Base-by-base conservation (phyloP, 148 eudicot species). In the Fagopyrum tataricum region DNA sequence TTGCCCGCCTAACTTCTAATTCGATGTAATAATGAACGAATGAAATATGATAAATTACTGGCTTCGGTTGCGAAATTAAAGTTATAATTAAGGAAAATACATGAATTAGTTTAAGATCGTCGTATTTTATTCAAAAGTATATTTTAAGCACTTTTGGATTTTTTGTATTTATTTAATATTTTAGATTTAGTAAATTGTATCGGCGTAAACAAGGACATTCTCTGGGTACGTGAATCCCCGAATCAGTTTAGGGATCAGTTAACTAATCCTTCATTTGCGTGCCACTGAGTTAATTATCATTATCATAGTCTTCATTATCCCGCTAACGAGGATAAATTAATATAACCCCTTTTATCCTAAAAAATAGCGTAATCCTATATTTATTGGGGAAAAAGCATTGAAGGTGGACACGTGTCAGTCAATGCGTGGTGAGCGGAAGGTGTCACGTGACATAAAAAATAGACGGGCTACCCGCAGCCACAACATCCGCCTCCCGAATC, bases 191-290 rank as follows among this genome's bases (percentile, higher is more conserved):
- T n/a, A n/a, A n/a, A n/a, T n/a, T n/a, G 40, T 23, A 59, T 24
- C 14, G 39, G 14, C 39, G 66, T 24, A 59, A 41, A 42, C 72
- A 70, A 12, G 49, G 84, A 87, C 90, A 91, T 89, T 89, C 92
- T 89, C 86, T 84, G 86, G 66, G 59, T 62, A 48, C 68, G 40
- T 85, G 85, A 72, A 92, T 89, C 97, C 73, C 41, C 85, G 85
- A 72, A 92, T 89, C 97, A 74, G 72, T 78, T 73, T 92, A 84
- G 95, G 97, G 97, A 92, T 92, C 88, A 86, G 95, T 89, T 91
- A 87, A 87, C 78, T 75, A 89, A 67, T 58, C 18, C 39, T 39
- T 70, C 46, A 49, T 67, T 40, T 44, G 8, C 37, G 12, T 20
- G 64, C 11, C 23, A 10, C 64, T 7, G 37, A 58, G 23, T 58